Conservation (phyloP, 805 yeast species). For the Kodamaea kakaduensis region DNA sequence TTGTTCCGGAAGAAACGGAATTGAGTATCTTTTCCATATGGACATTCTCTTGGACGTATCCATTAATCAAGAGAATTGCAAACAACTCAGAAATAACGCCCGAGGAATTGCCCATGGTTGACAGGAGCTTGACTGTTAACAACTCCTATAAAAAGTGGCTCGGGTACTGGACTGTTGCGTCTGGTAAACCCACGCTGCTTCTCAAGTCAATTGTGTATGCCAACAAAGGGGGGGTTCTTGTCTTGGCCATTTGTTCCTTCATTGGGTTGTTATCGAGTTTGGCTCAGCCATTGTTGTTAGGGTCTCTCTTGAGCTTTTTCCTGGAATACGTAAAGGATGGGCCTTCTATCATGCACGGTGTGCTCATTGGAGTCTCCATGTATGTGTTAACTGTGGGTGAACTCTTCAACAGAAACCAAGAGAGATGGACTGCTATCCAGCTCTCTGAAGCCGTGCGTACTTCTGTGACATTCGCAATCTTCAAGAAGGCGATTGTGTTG, state of each 20-base stretch:
- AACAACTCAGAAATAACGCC: slow-evolving; percentile 18
- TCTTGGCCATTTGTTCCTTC: slow-evolving; percentile 4
- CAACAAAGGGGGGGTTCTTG: not conserved
- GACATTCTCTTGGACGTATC: slow-evolving; percentile 27
- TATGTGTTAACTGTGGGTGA: slow-evolving; percentile 23
- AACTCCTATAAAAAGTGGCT: slow-evolving; percentile 1
- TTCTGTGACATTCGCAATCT: slow-evolving; percentile 22
- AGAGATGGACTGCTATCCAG: slow-evolving; percentile 11
- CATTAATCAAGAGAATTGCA: slow-evolving; percentile 23
- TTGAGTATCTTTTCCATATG: too few relatives aligned
- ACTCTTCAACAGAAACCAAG: slow-evolving; percentile 19
- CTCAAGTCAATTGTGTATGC: not conserved
- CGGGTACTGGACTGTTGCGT: slow-evolving; percentile 1
- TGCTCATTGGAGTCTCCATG: slow-evolving; percentile 22
- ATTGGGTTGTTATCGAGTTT: not conserved
- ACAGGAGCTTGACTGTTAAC: not conserved
- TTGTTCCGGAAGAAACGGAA: too few relatives aligned
- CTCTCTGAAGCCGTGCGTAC: slow-evolving; percentile 15
- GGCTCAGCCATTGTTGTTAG: slow-evolving; percentile 24
- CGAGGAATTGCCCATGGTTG: slow-evolving; percentile 14
- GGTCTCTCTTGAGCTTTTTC: slow-evolving; percentile 20
- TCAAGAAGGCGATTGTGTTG: slow-evolving; percentile 26
- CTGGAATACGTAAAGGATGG: slow-evolving; percentile 1
- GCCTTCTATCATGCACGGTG: slow-evolving; percentile 26
- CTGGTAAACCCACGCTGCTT: too few relatives aligned